phyloP scores from a whole-genome alignment of 129 eudicot species.

The Ambrosia trifida region DNA sequence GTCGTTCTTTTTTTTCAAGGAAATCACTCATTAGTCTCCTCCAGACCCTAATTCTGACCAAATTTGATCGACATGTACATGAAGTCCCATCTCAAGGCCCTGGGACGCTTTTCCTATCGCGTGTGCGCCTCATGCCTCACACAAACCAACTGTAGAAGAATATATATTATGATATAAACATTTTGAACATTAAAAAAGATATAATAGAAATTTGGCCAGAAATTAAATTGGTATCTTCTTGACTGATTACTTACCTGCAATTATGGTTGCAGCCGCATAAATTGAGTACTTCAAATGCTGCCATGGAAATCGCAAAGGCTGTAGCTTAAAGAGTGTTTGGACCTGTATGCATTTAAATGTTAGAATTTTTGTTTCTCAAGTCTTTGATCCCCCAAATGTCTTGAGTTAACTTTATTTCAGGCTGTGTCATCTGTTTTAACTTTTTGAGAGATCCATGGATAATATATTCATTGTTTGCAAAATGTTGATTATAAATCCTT shows the following conservation, averaged over 20 bases:
- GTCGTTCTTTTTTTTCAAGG: too few species aligned
- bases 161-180: background rate
- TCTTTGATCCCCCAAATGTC: slow-evolving; percentile 22
- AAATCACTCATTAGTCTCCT: too few species aligned
- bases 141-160: too few species aligned
- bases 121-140: too few species aligned
- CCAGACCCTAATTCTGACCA: too few species aligned
- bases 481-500: slow-evolving; percentile 12
- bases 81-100: too few species aligned
- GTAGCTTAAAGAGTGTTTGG: slow-evolving; percentile 35
- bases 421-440: slow-evolving; percentile 23
- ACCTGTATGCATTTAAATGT: slow-evolving; percentile 30
- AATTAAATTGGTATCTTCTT: background rate
- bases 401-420: slow-evolving; percentile 21
- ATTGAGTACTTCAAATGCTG: slow-evolving; percentile 33
- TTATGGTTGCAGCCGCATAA: slow-evolving; percentile 51
- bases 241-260: slow-evolving; percentile 13
- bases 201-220: background rate
- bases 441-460: slow-evolving; percentile 31
- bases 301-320: slow-evolving; percentile 41
- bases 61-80: too few species aligned
- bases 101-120: too few species aligned
- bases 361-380: slow-evolving; percentile 17
- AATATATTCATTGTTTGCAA: background rate
- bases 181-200: background rate